Base-by-base conservation (phyloP, 495 filamentous ascomycete species). In the Cairneyella variabilis region DNA sequence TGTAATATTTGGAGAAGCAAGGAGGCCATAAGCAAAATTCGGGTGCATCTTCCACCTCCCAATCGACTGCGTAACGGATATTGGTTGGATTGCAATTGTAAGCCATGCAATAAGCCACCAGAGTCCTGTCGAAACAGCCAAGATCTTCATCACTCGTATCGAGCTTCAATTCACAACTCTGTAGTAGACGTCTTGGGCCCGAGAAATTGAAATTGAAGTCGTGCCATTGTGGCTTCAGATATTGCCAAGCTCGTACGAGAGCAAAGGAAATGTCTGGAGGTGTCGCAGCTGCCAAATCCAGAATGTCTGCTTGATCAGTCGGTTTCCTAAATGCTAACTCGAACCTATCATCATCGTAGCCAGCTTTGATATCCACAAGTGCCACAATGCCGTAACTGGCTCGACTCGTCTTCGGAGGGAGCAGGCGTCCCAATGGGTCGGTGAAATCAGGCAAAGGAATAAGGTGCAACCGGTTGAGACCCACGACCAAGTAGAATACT, bases 401-500 rank as follows among this genome's bases (percentile, higher is more conserved):
- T 45, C 66, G 61, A 32, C 57, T 66, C 21, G 83, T 21, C 64
- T 72, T 51, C 66, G 75, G 49, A 66, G 71, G 51, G 66, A 77
- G 49, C 74, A 64, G 32, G 76, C 73, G 34, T 62, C 71, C 42
- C 83, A 62, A 11, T 74, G 83, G 41, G 77, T 82, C 68, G 23
- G 66, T 59, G 38, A 59, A 65, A 64, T 84, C 88, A 14, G 84
- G 79, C 53, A 91, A 69, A 36, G 89, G 86, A 16, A 95, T 78
- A 17, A 97, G 62, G 67, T 96, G 85, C 44, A 96, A 74, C 51
- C 89, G 86, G 69, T 93, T 85, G 16, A 87, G 76, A 16, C 90
- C 91, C 61, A 98, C 81, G 0, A 83, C 89, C 44, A 98, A 79
- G 65, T 95, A 96, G 64, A 85, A 95, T 27, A 86, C 78, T 8